Evolutionary conservation across 345 rosid species (phyloP).

Genomic region (Eucalyptus pauciflora): DNA sequence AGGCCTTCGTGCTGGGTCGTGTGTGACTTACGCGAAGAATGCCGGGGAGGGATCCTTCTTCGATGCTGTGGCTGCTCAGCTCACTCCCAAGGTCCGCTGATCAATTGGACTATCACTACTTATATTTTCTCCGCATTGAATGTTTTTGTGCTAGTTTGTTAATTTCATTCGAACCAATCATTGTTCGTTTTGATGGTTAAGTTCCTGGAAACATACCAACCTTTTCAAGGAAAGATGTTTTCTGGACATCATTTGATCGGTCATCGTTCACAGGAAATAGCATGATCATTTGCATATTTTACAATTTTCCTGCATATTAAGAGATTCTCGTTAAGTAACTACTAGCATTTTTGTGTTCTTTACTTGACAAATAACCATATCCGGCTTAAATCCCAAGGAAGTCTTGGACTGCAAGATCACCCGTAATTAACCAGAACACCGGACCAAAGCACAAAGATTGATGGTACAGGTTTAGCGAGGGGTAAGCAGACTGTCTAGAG

Average conservation of each 20-base stretch:
- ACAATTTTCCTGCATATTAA: not conserved
- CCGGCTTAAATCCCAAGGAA: not conserved
- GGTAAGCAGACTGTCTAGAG: not conserved
- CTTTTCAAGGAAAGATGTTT: not conserved
- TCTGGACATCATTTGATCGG: not conserved
- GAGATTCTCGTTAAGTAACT: not conserved
- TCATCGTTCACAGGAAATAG: not conserved
- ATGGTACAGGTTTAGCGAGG: not conserved
- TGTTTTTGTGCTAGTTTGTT: not conserved
- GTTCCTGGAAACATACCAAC: not conserved
- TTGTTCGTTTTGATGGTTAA: not conserved
- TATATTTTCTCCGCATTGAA: not conserved
- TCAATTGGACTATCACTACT: not conserved
- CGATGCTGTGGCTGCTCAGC: constrained; percentile 66
- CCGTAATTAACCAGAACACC: not conserved
- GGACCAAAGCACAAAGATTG: not conserved
- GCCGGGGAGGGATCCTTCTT: constrained; percentile 51
- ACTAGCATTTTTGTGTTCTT: not conserved
- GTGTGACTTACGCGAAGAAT: constrained; percentile 21
- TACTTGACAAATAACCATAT: not conserved
- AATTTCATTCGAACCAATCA: not conserved
- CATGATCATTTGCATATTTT: not conserved
- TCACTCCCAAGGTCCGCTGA: constrained; percentile 42
- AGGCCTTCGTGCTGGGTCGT: constrained; percentile 48
- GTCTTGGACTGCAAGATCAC: not conserved